Evolutionary conservation across 352 stramenopile genomes (phyloP), one percentile per base, ranked within the genome.

Genomic region (Pythium utonaiense): DNA sequence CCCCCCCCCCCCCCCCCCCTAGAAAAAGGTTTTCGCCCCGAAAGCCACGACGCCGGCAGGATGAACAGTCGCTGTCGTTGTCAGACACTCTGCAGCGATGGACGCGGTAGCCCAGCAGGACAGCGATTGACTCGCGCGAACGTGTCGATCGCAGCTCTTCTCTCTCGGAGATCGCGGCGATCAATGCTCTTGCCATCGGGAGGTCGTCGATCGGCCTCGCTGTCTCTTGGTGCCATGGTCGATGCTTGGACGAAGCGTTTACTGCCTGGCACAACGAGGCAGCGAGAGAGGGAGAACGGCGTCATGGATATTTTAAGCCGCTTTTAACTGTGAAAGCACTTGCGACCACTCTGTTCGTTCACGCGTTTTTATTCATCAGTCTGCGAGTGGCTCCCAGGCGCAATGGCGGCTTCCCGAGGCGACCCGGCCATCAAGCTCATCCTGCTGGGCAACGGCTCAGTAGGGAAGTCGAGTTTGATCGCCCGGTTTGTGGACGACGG

Each of bases 391-490:
- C 16, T 30, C 3, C 13, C 33, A 25, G 25, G 10, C 7, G 8
- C 28, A 9, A 67, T 67, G 60, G 45, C 47, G 36, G 44, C 50
- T 38, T 64, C 41, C n/a, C 62, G 66, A 53, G 76, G 74, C 4
- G 77, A 89, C 57, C 58, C 75, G n/a, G 71, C 68, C 19, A 88
- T 89, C 67, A 96, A 96, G 64, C 67, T 96, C 28, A 77, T 96
- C 52, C 53, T 96, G 53, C 66, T 96, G 53, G 82, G 86, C 22
- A 94, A 96, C 54, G 88, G 82, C 12, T 93, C 76, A 10, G 86
- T 96, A n/a, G 83, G 86, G 28, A 96, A 96, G 62, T 88, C 78
- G 6, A 93, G 77, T 54, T 75, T 96, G 53, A 92, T 94, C 53
- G 75, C 78, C 36, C 80, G 84, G 17, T 96, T 96, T 47, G 74